These are phyloP conservation scores for Nakazawaea siamensis DNA, from an alignment of 805 yeast genomes.

Conservation along the genomic window DNA sequence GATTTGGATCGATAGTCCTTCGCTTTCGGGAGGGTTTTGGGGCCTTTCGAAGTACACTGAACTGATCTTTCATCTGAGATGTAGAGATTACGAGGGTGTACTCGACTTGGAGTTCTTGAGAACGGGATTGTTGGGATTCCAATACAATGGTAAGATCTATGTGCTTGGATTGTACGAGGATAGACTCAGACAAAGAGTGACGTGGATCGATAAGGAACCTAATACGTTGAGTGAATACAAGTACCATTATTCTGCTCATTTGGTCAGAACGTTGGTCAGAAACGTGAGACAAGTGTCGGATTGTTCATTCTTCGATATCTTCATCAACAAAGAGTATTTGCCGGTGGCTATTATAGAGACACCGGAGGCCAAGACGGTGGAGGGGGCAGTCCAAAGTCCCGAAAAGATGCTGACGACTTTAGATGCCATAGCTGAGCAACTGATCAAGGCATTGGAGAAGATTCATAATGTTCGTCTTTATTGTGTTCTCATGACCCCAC, in stretches of 20 bases:
- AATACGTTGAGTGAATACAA: constrained; percentile 26
- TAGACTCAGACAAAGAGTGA: constrained; percentile 68
- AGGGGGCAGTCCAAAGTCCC: neutral
- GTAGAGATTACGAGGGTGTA: constrained; percentile 62
- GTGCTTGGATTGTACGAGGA: constrained; percentile 90
- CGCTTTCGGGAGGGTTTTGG: constrained; percentile 87
- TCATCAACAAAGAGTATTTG: constrained; percentile 69
- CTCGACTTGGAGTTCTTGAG: constrained; percentile 75
- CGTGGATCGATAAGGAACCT: constrained; percentile 51
- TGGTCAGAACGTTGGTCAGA: constrained; percentile 76
- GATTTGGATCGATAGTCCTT: constrained; percentile 94
- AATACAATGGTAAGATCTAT: constrained; percentile 78
- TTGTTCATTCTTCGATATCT: constrained; percentile 84
- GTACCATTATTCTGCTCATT: constrained; percentile 82
- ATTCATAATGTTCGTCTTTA: constrained; percentile 71
- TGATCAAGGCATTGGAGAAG: constrained; percentile 37
- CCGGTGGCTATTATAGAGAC: constrained; percentile 80
- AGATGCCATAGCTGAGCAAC: constrained; percentile 39
- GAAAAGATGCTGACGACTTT: constrained; percentile 28
- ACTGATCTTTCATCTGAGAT: constrained; percentile 73
- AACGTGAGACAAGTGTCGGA: constrained; percentile 78
- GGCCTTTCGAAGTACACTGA: constrained; percentile 60
- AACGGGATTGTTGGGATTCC: constrained; percentile 87
- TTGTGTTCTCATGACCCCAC: constrained; percentile 74
- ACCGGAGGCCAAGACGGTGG: constrained; percentile 14